Conservation (phyloP, 805 yeast species). For the Teunomyces aglyptinius region DNA sequence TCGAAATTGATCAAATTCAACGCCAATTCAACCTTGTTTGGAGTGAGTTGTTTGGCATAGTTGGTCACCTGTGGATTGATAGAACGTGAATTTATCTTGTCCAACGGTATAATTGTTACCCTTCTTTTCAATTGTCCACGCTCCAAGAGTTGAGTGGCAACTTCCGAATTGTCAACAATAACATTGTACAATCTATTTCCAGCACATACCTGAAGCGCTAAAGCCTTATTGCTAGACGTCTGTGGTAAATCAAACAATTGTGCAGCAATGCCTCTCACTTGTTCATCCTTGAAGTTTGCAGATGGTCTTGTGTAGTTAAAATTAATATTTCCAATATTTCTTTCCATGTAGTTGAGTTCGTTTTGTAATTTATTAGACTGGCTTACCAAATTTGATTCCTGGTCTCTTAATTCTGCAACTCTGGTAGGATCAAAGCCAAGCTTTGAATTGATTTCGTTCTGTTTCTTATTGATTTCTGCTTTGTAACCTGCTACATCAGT, state of each 20-base stretch:
- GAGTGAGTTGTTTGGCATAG: constrained; percentile 74
- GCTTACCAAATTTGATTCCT: constrained; percentile 44
- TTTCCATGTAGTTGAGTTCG: constrained; percentile 53
- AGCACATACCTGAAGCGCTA: constrained; percentile 90
- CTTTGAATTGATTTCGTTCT: constrained; percentile 38
- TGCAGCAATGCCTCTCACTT: constrained; percentile 88
- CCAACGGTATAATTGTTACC: constrained; percentile 89
- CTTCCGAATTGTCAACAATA: constrained; percentile 82
- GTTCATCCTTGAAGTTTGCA: constrained; percentile 53
- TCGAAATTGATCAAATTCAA: constrained; percentile 76
- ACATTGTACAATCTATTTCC: constrained; percentile 89
- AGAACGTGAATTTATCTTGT: constrained; percentile 67
- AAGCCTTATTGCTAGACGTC: constrained; percentile 55
- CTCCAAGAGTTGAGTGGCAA: constrained; percentile 81
- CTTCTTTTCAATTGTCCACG: constrained; percentile 74
- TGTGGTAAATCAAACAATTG: constrained; percentile 69
- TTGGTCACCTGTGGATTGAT: constrained; percentile 52
- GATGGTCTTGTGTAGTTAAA: constrained; percentile 69
- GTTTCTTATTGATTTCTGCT: constrained; percentile 35
- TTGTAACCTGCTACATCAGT: constrained; percentile 45
- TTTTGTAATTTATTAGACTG: constrained; percentile 43
- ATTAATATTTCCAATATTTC: constrained; percentile 71
- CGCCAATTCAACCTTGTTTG: constrained; percentile 88
- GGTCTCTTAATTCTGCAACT: constrained; percentile 42
- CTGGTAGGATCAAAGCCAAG: constrained; percentile 58